Conservation (phyloP, 2,329 filamentous ascomycete genomes). For the Hawksworthiomyces lignivorus region DNA sequence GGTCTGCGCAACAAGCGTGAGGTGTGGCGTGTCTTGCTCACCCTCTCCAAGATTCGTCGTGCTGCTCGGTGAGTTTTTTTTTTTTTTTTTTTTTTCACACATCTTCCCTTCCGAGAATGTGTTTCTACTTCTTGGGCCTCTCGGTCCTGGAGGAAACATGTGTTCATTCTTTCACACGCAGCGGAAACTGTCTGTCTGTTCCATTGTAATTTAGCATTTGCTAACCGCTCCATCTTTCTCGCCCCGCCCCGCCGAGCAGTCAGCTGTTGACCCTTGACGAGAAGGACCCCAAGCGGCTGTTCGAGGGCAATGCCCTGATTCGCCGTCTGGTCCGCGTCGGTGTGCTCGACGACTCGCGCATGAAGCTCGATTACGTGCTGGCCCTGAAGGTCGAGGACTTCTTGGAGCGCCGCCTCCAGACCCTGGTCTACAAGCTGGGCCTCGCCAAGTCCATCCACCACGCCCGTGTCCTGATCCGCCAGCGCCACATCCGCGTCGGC, state of each 20-base stretch:
- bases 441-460: slow-evolving; percentile 99
- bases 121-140: no score
- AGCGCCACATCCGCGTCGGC: slow-evolving; percentile 99
- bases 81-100: neutral
- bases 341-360: slow-evolving; percentile 99
- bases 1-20: slow-evolving; percentile 99
- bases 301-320: slow-evolving; percentile 99
- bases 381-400: slow-evolving; percentile 99
- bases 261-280: slow-evolving; percentile 99
- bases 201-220: no score
- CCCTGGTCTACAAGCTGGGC: slow-evolving; percentile 99
- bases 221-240: no score
- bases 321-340: slow-evolving; percentile 98
- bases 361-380: slow-evolving; percentile 99
- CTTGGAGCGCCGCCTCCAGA: slow-evolving; percentile 99
- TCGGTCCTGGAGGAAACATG: no score
- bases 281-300: slow-evolving; percentile 99
- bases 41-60: slow-evolving; percentile 99
- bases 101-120: neutral
- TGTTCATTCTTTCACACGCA: no score
- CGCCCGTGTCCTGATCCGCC: slow-evolving; percentile 98
- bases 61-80: slow-evolving; percentile 76
- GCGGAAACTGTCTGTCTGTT: no score
- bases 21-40: slow-evolving; percentile 99
- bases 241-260: no score